Base-by-base conservation (phyloP, 768 basidiomycete species). In the Trametes villosa region DNA sequence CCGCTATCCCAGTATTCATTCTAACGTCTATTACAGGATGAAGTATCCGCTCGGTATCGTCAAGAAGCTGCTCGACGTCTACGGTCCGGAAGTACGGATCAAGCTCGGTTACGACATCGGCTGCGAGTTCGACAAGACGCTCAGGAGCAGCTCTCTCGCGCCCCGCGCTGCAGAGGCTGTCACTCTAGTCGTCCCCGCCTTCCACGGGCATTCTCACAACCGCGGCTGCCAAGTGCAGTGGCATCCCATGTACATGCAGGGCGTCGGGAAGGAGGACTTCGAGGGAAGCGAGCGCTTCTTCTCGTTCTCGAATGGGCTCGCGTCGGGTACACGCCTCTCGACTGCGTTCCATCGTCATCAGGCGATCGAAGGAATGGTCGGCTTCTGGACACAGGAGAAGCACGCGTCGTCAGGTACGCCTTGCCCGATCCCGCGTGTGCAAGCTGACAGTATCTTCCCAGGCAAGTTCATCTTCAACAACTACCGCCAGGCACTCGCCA, bases 171-270 rank as follows among this genome's bases (percentile, higher is more conserved):
- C 57, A 18, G 38, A 36, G 13, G 11, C 38, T 24, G n/a, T 66
- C 4, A 51, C 62, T 4, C 40, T 71, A 7, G 59, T 70, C 13
- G 66, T 72, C 8, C 65, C 68, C 4, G 64, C 69, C 2, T 74
- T 74, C 60, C 73, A 74, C 53, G 69, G 73, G 1, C 67, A 74
- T 50, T 63, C 65, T 1, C 74, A 75, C 50, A 71, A 71, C 50
- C 60, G 66, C 3, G 40, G 34, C 12, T 75, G 74, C 46, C 73
- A 72, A 45, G 30, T 74, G 1, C n/a, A 57, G 20, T 71, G 66
- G 65, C 73, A 74, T 60, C 73, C 73, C 0, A 45, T 65, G 24
- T 70, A 70, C 40, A 58, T 68, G 29, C 17, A 48, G 4, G 72
- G 72, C 8, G 61, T 62, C 4, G 71, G 74, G 4, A 64, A 67